Evolutionary conservation across 768 basidiomycete species (phyloP).

Genomic region (Myochromella boudieri): DNA sequence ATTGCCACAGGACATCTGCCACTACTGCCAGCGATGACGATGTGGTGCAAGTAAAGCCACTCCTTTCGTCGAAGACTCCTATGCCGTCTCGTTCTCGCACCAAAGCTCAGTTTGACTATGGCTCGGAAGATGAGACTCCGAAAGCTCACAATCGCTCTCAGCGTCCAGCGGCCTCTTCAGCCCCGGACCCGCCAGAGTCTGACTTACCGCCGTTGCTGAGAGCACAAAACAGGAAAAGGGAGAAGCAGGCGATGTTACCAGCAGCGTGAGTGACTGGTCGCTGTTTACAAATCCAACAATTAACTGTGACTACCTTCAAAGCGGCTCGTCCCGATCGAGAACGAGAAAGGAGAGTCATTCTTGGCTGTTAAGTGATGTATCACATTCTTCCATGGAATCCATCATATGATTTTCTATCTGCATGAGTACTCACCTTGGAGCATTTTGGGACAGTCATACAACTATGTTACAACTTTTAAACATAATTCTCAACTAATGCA

Average conservation of each 20-base stretch:
- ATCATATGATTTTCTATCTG: too few species aligned
- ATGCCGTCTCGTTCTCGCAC: not conserved
- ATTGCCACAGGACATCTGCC: not conserved
- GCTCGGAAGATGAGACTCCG: constrained; percentile 13
- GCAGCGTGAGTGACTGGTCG: not conserved
- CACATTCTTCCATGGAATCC: constrained; percentile 15
- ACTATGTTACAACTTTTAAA: too few species aligned
- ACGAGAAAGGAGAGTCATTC: constrained; percentile 9
- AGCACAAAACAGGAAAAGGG: too few species aligned
- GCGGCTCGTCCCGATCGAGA: not conserved
- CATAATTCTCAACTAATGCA: too few species aligned
- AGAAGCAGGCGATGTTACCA: constrained; percentile 1
- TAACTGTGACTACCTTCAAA: constrained; percentile 2
- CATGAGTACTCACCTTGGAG: not conserved
- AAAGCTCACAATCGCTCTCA: constrained; percentile 5
- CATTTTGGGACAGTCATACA: too few species aligned
- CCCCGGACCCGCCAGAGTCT: not conserved
- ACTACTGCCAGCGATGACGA: not conserved
- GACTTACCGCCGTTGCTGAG: constrained; percentile 7
- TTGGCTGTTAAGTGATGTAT: constrained; percentile 29
- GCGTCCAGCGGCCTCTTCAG: not conserved
- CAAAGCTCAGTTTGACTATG: not conserved
- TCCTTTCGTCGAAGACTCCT: constrained; percentile 7
- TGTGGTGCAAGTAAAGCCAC: not conserved
- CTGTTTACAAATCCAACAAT: too few species aligned